phyloP scores from a whole-genome alignment of 768 basidiomycete genomes.

The Neoboletus subvelutipes region DNA sequence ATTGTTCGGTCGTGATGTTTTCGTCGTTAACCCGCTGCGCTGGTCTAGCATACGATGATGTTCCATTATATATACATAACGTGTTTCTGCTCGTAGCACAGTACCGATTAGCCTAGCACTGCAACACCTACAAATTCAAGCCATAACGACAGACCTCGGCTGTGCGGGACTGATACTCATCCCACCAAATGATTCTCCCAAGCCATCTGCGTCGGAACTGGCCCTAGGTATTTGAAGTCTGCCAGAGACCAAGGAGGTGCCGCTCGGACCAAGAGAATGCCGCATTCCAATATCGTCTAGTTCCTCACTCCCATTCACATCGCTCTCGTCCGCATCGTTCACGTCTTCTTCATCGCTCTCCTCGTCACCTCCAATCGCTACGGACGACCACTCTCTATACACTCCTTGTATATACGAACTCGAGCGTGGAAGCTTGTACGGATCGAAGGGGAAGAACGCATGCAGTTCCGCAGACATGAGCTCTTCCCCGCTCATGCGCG shows the following conservation, averaged over 20 bases:
- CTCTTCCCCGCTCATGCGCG: constrained; percentile 31
- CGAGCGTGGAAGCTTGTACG: constrained; percentile 86
- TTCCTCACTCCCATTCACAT: constrained; percentile 9
- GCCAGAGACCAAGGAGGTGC: background rate
- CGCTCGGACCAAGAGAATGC: constrained; percentile 9
- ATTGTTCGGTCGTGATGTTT: constrained; percentile 19
- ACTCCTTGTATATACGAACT: constrained; percentile 73
- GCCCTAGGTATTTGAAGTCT: constrained; percentile 25
- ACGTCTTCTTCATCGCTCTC: constrained; percentile 64
- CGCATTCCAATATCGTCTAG: background rate
- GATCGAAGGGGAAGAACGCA: constrained; percentile 98
- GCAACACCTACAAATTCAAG: constrained; percentile 7
- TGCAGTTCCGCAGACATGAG: constrained; percentile 70
- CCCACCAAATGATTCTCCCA: constrained; percentile 68
- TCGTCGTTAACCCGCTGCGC: too few species aligned
- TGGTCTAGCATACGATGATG: background rate
- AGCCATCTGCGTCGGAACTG: constrained; percentile 43
- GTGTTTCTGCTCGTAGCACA: background rate
- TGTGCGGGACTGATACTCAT: constrained; percentile 82
- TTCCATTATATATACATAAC: background rate
- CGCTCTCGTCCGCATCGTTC: constrained; percentile 40
- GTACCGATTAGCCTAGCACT: background rate
- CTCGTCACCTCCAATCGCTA: constrained; percentile 67
- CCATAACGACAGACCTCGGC: constrained; percentile 19
- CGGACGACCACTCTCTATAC: constrained; percentile 88